Percentiles rank a stretch among this genome's conserved stretches.
Evolutionary conservation across 345 rosid genomes (phyloP).

Genomic region (Pistacia integerrima): DNA sequence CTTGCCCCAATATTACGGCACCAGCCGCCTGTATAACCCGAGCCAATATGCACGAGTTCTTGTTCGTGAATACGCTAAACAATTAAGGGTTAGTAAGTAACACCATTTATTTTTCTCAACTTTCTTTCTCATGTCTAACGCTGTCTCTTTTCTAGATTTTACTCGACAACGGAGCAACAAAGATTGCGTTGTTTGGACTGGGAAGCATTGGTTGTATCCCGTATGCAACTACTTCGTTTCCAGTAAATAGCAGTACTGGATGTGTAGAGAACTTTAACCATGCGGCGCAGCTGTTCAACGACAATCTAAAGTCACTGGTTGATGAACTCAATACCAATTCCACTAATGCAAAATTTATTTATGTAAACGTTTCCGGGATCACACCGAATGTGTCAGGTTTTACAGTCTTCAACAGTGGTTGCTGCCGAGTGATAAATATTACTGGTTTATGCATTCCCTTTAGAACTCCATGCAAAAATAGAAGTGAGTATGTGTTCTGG

Average conservation of each 20-base stretch:
- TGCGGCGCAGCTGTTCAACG: conserved; percentile 54
- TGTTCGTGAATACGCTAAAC: conserved; percentile 15
- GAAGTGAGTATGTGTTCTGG: conserved; percentile 30
- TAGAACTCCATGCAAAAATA: conserved; percentile 32
- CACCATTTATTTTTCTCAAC: background rate
- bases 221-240: conserved; percentile 30
- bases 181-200: conserved; percentile 51
- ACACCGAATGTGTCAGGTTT: background rate
- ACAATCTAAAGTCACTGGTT: conserved; percentile 50
- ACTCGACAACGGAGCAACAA: conserved; percentile 59
- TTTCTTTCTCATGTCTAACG: background rate
- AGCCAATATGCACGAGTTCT: conserved; percentile 29
- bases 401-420: conserved; percentile 9
- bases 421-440: conserved; percentile 21
- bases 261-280: conserved; percentile 46
- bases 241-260: conserved; percentile 22
- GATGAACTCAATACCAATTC: conserved; percentile 46
- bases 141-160: conserved; percentile 35
- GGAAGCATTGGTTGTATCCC: conserved; percentile 80
- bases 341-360: conserved; percentile 48
- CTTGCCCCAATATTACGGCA: conserved; percentile 12
- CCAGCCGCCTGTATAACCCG: conserved; percentile 9
- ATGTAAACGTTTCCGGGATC: background rate
- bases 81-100: conserved; percentile 33
- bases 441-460: conserved; percentile 33